These are phyloP conservation scores for Monosporascus cannonballus DNA, from an alignment of 2,329 filamentous ascomycete species.

Conservation along the genomic window DNA sequence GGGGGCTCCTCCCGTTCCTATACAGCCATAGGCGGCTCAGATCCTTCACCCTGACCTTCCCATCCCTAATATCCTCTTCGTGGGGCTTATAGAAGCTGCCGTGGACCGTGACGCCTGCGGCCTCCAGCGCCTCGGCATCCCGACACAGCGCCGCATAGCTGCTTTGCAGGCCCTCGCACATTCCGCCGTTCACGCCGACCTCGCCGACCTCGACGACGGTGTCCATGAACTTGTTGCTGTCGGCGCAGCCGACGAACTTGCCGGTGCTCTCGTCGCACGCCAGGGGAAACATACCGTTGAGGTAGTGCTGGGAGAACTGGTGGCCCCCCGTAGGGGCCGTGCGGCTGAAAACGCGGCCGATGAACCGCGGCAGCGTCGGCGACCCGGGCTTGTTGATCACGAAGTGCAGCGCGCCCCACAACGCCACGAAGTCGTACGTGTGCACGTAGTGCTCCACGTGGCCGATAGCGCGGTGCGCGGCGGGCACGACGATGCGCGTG, in stretches of 20 bases:
- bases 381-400: constrained; percentile 39
- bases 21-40: constrained; percentile 59
- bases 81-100: constrained; percentile 21
- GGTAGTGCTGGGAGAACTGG: constrained; percentile 55
- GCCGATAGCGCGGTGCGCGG: constrained; percentile 49
- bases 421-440: constrained; percentile 64
- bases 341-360: constrained; percentile 55
- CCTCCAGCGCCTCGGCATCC: constrained; percentile 10
- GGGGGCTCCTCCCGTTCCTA: constrained; percentile 50
- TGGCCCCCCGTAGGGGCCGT: constrained; percentile 46
- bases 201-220: constrained; percentile 43
- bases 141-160: constrained; percentile 31
- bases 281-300: constrained; percentile 56
- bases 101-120: constrained; percentile 29
- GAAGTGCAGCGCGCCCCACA: constrained; percentile 70
- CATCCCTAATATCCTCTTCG: constrained; percentile 21
- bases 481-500: constrained; percentile 17
- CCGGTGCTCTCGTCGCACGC: constrained; percentile 35
- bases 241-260: constrained; percentile 35
- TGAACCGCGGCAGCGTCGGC: constrained; percentile 49
- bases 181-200: constrained; percentile 36
- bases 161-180: constrained; percentile 41
- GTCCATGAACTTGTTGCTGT: constrained; percentile 56
- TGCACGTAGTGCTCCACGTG: constrained; percentile 80
- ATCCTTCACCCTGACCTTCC: constrained; percentile 49